Base-by-base conservation (phyloP, 2,329 filamentous ascomycete genomes). In the Nemania serpens region DNA sequence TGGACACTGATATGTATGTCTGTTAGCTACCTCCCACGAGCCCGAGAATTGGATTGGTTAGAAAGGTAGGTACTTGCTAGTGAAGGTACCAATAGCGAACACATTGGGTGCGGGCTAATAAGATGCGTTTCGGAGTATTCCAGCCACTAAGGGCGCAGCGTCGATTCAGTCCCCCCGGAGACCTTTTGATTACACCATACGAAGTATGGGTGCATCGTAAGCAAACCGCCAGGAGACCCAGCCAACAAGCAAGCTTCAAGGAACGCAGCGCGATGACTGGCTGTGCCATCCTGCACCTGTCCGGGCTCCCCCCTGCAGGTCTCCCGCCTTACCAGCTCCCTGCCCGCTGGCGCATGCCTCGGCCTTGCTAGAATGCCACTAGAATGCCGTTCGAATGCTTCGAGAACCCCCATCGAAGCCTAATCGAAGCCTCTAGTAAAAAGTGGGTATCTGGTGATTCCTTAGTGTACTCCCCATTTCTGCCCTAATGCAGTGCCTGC, bases 331-430 rank as follows among this genome's bases (percentile, higher is more conserved):
- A 66, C 62, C 66, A 67, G 62, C 64, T 65, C 67, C n/a, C 64
- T 67, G 58, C 61, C 66, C 63, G 63, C 49, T 33, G n/a, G 50
- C 58, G 54, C 52, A 37, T 51, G 63, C 66, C 7, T 69, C 69
- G 62, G 62, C 36, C 51, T 54, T 55, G 59, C 63, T 66, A 37
- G 63, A 67, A 68, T 47, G 55, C 68, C 74, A 74, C 73, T 59
- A 69, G 69, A 71, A 73, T 29, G 25, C 25, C 25, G 7, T 29
- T 29, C 3, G 63, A 68, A 68, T 50, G 55, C 68, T 74, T 74
- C 73, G 60, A 69, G 69, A 71, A 73, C 65, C 36, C 66, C 67
- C 62, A 69, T 73, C 58, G 73, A 74, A 74, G 73, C 69, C 65
- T 69, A 63, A 59, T 59, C 50, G 65, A 67, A 67, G 63, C 58